Conservation (phyloP, 2,329 filamentous ascomycete species). For the Cladosporium sp. region DNA sequence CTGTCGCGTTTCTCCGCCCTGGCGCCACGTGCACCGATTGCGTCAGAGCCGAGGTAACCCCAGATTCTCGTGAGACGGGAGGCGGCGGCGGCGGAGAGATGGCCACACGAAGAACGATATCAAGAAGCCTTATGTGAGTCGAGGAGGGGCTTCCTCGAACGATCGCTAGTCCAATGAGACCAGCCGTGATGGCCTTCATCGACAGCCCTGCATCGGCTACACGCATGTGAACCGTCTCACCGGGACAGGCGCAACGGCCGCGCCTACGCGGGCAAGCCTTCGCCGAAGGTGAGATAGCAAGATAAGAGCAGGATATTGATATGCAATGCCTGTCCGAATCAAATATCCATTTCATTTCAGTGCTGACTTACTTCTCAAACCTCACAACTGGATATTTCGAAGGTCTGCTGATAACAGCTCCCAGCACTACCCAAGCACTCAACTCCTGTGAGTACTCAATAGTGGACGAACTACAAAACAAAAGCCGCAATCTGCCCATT, state of each 20-base stretch:
- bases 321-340: too few species aligned
- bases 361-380: too few species aligned
- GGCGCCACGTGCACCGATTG: not conserved
- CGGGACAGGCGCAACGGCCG: not conserved
- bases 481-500: too few species aligned
- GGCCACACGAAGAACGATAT: too few species aligned
- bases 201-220: constrained; percentile 1
- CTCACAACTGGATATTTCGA: too few species aligned
- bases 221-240: not conserved
- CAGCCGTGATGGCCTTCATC: not conserved
- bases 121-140: not conserved
- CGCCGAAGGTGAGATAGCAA: not conserved
- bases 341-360: too few species aligned
- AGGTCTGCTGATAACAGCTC: too few species aligned
- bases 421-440: too few species aligned
- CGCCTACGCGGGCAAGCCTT: not conserved
- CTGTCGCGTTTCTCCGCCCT: not conserved
- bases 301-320: too few species aligned
- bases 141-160: not conserved
- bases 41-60: not conserved
- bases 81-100: too few species aligned
- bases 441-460: too few species aligned
- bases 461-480: too few species aligned
- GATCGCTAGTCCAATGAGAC: not conserved
- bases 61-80: not conserved